Evolutionary conservation across 2,329 filamentous ascomycete species (phyloP).

Genomic region (Nakataea oryzae): DNA sequence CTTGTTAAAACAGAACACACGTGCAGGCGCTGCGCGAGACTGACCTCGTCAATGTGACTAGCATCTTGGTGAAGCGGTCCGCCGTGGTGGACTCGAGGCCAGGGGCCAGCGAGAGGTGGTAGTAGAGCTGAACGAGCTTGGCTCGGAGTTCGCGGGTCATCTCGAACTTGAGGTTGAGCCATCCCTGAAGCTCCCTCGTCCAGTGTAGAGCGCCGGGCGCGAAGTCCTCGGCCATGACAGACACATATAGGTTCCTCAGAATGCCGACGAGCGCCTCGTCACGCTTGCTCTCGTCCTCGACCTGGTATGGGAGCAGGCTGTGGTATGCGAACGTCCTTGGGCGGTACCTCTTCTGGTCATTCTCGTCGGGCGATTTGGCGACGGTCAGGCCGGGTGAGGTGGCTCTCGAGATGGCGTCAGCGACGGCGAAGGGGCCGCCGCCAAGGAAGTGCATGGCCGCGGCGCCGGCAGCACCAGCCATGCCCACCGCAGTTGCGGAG

Average conservation of each 20-base stretch:
- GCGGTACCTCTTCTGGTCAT: slow-evolving; percentile 57
- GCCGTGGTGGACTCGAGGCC: slow-evolving; percentile 73
- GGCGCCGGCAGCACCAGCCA: slow-evolving; percentile 24
- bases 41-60: slow-evolving; percentile 88
- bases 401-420: slow-evolving; percentile 70
- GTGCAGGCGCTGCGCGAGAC: slow-evolving; percentile 21
- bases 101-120: slow-evolving; percentile 82
- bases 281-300: slow-evolving; percentile 70
- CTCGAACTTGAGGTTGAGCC: slow-evolving; percentile 96
- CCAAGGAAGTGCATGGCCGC: slow-evolving; percentile 25
- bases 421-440: slow-evolving; percentile 27
- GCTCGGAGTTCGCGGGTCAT: slow-evolving; percentile 76
- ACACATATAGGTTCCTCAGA: slow-evolving; percentile 85
- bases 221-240: slow-evolving; percentile 88
- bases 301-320: slow-evolving; percentile 75
- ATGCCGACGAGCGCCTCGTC: slow-evolving; percentile 77
- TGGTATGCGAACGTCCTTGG: slow-evolving; percentile 92
- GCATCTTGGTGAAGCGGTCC: slow-evolving; percentile 94
- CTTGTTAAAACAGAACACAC: not conserved
- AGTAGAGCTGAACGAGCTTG: slow-evolving; percentile 82
- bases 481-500: slow-evolving; percentile 16
- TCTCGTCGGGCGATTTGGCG: slow-evolving; percentile 32
- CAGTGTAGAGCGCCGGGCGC: slow-evolving; percentile 88
- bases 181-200: slow-evolving; percentile 91
- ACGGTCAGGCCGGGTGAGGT: slow-evolving; percentile 68